phyloP scores from a whole-genome alignment of 169 alveolate species.

The Plasmodium vivax region DNA sequence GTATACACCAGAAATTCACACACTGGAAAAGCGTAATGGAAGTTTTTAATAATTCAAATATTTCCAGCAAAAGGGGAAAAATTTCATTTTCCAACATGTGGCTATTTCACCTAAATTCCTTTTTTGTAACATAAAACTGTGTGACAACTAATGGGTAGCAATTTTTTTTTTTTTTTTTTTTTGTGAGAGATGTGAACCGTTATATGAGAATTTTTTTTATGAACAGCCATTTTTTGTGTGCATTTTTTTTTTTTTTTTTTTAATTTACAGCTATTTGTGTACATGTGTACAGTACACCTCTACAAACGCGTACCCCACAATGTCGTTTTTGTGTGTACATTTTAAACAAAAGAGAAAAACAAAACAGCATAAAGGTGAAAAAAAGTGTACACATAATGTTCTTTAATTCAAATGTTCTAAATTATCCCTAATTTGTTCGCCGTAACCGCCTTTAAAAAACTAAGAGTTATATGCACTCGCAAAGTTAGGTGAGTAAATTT shows the following conservation, averaged over 20 bases:
- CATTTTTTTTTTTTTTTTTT: slow-evolving; percentile 55
- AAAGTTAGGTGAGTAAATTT: slow-evolving; percentile 24
- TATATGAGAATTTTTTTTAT: slow-evolving; percentile 23
- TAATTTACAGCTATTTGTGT: slow-evolving; percentile 59
- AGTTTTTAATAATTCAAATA: background rate
- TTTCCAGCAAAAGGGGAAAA: background rate
- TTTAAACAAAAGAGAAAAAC: slow-evolving; percentile 46
- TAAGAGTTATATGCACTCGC: slow-evolving; percentile 18
- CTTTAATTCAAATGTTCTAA: slow-evolving; percentile 22
- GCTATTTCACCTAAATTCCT: background rate
- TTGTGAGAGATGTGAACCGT: slow-evolving; percentile 47
- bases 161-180: slow-evolving; percentile 2
- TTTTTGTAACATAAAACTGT: background rate
- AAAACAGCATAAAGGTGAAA: background rate
- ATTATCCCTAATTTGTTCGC: slow-evolving; percentile 40
- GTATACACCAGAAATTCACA: background rate
- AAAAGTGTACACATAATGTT: slow-evolving; percentile 9
- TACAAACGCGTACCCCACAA: slow-evolving; percentile 21
- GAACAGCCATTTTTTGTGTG: slow-evolving; percentile 57
- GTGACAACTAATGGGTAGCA: slow-evolving; percentile 8
- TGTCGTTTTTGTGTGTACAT: slow-evolving; percentile 74
- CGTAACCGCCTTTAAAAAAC: slow-evolving; percentile 31
- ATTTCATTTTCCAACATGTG: background rate
- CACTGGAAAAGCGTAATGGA: background rate
- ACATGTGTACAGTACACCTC: background rate